A percentile compares a stretch with the other conserved stretches of the same genome.
These are phyloP conservation scores for Candida khao-thaluensis DNA, from an alignment of 805 yeast genomes.

Conservation along the genomic window DNA sequence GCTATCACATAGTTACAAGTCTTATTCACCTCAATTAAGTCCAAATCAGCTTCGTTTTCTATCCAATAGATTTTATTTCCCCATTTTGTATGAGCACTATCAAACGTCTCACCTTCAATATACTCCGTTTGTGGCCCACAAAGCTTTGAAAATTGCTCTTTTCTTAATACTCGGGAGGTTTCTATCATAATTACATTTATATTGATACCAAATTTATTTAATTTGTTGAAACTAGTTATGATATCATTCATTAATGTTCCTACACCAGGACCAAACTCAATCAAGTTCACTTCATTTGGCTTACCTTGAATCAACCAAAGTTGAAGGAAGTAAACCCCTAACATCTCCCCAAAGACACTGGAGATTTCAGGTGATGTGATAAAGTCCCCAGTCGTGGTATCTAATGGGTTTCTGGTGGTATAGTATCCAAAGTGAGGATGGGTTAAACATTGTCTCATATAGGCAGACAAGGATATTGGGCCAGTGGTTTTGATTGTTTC, in stretches of 20 bases:
- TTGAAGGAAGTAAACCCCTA: constrained; percentile 69
- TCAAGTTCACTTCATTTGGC: constrained; percentile 50
- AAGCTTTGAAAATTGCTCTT: constrained; percentile 51
- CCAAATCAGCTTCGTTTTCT: constrained; percentile 56
- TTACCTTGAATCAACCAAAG: constrained; percentile 57
- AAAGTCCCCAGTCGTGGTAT: constrained; percentile 63
- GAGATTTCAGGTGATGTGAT: constrained; percentile 86
- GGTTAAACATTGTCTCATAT: constrained; percentile 78
- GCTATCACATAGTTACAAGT: constrained; percentile 67
- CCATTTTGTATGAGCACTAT: constrained; percentile 46
- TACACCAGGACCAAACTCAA: constrained; percentile 84
- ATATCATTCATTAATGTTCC: constrained; percentile 77
- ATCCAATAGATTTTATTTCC: constrained; percentile 58
- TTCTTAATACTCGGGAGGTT: constrained; percentile 64
- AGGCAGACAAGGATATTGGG: constrained; percentile 69
- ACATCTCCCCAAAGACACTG: constrained; percentile 81
- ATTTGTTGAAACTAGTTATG: constrained; percentile 46
- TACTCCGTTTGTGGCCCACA: constrained; percentile 31
- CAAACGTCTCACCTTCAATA: constrained; percentile 24
- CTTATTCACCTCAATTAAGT: constrained; percentile 25
- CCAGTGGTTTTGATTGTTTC: constrained; percentile 67
- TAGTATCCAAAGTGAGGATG: constrained; percentile 80
- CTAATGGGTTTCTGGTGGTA: constrained; percentile 73
- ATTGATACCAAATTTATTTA: constrained; percentile 25
- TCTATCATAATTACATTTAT: constrained; percentile 61